Percentiles rank a stretch among this genome's conserved stretches.
Evolutionary conservation across 2,329 filamentous ascomycete species (phyloP).

Genomic region (Ascochyta koolunga): DNA sequence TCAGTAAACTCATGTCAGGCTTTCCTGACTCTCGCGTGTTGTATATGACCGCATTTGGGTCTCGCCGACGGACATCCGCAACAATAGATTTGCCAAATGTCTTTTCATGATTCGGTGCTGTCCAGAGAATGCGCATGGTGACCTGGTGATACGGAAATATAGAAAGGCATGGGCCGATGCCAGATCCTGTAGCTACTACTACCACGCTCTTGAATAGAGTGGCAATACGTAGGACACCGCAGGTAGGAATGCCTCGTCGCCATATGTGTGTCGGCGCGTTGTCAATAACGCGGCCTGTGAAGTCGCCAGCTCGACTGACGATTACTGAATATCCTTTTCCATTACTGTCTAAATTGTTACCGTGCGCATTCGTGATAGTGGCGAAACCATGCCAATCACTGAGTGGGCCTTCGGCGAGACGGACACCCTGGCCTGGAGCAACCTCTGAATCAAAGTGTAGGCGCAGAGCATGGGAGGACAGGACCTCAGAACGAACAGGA

Average conservation of each 20-base stretch:
- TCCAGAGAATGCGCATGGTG: slow-evolving; percentile 73
- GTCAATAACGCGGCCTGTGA: slow-evolving; percentile 43
- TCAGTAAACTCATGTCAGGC: slow-evolving; percentile 66
- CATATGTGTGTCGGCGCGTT: slow-evolving; percentile 45
- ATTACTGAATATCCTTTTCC: slow-evolving; percentile 44
- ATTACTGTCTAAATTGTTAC: slow-evolving; percentile 13
- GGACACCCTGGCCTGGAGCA: slow-evolving; percentile 39
- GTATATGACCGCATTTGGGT: slow-evolving; percentile 70
- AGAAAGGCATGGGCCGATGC: slow-evolving; percentile 51
- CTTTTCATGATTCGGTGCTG: slow-evolving; percentile 65
- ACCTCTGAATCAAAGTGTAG: slow-evolving; percentile 59
- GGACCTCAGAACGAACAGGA: slow-evolving; percentile 67
- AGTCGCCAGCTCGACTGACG: slow-evolving; percentile 48
- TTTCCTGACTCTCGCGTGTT: slow-evolving; percentile 69
- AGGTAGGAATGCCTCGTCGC: slow-evolving; percentile 47
- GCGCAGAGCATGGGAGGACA: slow-evolving; percentile 75
- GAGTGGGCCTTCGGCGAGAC: slow-evolving; percentile 42
- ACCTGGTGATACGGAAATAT: slow-evolving; percentile 58
- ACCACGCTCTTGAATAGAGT: slow-evolving; percentile 46
- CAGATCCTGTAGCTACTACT: slow-evolving; percentile 49
- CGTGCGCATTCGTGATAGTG: slow-evolving; percentile 44
- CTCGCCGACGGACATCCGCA: slow-evolving; percentile 62
- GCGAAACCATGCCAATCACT: slow-evolving; percentile 49
- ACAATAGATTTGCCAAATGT: slow-evolving; percentile 70
- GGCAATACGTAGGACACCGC: slow-evolving; percentile 46